Evolutionary conservation across 2,329 filamentous ascomycete species (phyloP).

Genomic region (Ophiostoma perfectum): DNA sequence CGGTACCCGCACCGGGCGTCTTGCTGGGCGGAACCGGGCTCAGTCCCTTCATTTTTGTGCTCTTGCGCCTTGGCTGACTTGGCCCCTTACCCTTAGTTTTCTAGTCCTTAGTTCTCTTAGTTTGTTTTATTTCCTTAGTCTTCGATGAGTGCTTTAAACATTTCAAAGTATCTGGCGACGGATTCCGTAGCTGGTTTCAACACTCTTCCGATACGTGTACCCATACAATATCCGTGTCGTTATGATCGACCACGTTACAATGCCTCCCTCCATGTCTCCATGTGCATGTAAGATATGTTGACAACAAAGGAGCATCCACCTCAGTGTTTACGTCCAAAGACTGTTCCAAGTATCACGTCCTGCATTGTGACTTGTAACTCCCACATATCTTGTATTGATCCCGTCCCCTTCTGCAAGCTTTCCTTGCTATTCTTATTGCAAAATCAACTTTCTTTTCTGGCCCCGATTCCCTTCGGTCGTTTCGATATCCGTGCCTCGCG

Average conservation of each 20-base stretch:
- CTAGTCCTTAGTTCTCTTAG: not conserved
- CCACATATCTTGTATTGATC: conserved; percentile 1
- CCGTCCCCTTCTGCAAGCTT: not conserved
- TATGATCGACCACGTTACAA: conserved; percentile 6
- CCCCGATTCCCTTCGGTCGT: not conserved
- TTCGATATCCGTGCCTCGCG: not conserved
- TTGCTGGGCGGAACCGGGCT: conserved; percentile 11
- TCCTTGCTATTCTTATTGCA: conserved; percentile 4
- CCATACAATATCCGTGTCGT: not conserved
- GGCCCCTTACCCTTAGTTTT: not conserved
- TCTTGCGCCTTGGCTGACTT: not conserved
- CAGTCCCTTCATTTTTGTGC: not conserved
- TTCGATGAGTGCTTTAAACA: not conserved
- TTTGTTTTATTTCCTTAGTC: not conserved
- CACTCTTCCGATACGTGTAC: not conserved
- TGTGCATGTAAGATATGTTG: not conserved
- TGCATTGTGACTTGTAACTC: not conserved
- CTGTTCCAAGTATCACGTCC: not conserved
- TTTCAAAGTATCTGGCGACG: no score
- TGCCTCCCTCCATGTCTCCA: not conserved
- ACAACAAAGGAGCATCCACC: not conserved
- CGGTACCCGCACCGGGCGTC: not conserved
- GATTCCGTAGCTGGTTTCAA: not conserved
- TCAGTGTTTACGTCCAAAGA: not conserved
- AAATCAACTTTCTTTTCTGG: not conserved